Conservation (phyloP, 129 eudicot genomes). For the Tagetes patula region DNA sequence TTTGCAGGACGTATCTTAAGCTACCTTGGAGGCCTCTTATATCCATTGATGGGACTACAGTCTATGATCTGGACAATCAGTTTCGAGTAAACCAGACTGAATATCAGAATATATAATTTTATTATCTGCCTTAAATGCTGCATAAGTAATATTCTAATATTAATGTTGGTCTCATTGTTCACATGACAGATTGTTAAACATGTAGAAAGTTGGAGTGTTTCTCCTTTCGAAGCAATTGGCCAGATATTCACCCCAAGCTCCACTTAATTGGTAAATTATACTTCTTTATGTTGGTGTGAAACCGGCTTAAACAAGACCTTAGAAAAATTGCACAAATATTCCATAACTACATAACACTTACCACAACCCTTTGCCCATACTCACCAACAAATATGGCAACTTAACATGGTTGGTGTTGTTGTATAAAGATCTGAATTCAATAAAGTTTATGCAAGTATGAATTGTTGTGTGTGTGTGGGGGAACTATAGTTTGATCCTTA, state of each 20-base stretch:
- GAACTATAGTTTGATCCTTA: too few relatives aligned
- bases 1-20: conserved; percentile 80
- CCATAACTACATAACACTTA: too few relatives aligned
- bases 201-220: conserved; percentile 84
- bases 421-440: too few relatives aligned
- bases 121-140: neutral
- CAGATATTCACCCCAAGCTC: conserved; percentile 63
- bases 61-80: conserved; percentile 60
- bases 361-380: too few relatives aligned
- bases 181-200: conserved; percentile 69
- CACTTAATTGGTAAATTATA: conserved; percentile 21
- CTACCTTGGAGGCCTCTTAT: conserved; percentile 96
- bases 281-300: neutral
- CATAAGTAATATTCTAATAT: conserved; percentile 8
- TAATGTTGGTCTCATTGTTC: conserved; percentile 13
- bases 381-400: too few relatives aligned
- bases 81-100: conserved; percentile 42
- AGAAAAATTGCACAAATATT: too few relatives aligned
- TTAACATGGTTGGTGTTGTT: too few relatives aligned
- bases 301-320: neutral
- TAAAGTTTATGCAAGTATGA: too few relatives aligned
- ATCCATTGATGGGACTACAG: conserved; percentile 66
- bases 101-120: neutral
- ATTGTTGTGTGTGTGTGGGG: too few relatives aligned
- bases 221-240: conserved; percentile 83